Percentiles rank a stretch among this genome's conserved stretches.
Evolutionary conservation across 176 grass and related monocot species (phyloP).

Genomic region (Cenchrus purpureus): DNA sequence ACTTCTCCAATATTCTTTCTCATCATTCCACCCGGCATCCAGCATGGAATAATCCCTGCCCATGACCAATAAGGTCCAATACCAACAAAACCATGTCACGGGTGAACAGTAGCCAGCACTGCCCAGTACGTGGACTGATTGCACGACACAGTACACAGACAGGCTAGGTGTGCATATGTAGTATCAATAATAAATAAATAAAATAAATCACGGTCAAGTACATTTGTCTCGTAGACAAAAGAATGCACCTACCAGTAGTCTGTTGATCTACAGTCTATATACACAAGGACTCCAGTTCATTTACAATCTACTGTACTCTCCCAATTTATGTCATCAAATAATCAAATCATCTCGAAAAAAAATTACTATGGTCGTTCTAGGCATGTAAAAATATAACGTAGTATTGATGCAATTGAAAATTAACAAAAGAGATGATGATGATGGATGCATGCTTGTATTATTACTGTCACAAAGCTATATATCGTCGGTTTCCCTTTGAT

Average conservation of each 20-base stretch:
- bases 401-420: not conserved
- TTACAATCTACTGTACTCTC: not conserved
- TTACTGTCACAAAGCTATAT: conserved; percentile 38
- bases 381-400: not conserved
- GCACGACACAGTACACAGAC: conserved; percentile 46
- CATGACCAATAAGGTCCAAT: conserved; percentile 54
- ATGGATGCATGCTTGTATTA: conserved; percentile 37
- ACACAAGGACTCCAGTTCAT: not conserved
- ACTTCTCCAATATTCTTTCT: conserved; percentile 6
- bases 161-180: conserved; percentile 32
- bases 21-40: not conserved
- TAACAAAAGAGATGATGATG: not conserved
- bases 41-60: conserved; percentile 52
- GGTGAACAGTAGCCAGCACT: conserved; percentile 48
- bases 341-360: too few species aligned
- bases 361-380: too few species aligned
- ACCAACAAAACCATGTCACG: conserved; percentile 59
- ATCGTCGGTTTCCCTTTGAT: conserved; percentile 27
- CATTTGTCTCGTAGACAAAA: conserved; percentile 11
- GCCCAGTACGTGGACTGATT: conserved; percentile 51
- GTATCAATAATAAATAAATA: conserved; percentile 9
- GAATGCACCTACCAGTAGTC: not conserved
- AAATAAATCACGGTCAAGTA: not conserved
- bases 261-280: not conserved
- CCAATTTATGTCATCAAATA: not conserved